Percentiles rank a stretch among this genome's conserved stretches.
phyloP scores from a whole-genome alignment of 805 yeast genomes.

The Cyberlindnera mycetangii region DNA sequence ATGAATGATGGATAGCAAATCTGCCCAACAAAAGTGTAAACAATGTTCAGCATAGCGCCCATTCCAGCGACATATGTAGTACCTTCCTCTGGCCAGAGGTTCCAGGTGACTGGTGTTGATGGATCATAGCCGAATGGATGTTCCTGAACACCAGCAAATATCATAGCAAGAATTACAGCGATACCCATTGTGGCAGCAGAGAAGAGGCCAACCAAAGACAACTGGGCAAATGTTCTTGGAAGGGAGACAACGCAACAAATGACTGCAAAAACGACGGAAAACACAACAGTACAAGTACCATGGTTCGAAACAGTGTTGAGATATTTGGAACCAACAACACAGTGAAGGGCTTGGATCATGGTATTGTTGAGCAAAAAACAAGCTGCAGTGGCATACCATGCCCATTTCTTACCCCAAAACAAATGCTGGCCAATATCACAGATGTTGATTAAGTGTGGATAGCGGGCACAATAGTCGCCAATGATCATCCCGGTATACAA shows the following conservation, averaged over 20 bases:
- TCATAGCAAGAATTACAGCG: conserved; percentile 50
- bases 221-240: conserved; percentile 53
- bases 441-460: conserved; percentile 49
- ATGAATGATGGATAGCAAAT: conserved; percentile 62
- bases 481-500: conserved; percentile 55
- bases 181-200: conserved; percentile 56
- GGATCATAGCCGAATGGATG: conserved; percentile 44
- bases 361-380: conserved; percentile 55
- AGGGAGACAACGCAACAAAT: conserved; percentile 50
- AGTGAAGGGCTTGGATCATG: conserved; percentile 57
- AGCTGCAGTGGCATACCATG: conserved; percentile 56
- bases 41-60: conserved; percentile 57
- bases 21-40: conserved; percentile 63
- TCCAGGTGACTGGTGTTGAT: conserved; percentile 39
- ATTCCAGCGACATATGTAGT: conserved; percentile 53
- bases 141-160: conserved; percentile 50
- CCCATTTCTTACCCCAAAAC: conserved; percentile 47
- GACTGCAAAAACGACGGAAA: conserved; percentile 46
- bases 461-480: conserved; percentile 50
- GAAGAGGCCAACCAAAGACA: conserved; percentile 50
- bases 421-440: conserved; percentile 60
- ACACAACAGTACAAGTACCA: conserved; percentile 50
- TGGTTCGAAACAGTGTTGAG: conserved; percentile 52
- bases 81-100: conserved; percentile 48
- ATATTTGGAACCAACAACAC: conserved; percentile 56